These are phyloP conservation scores for Coemansia sp. DNA, from an alignment of 192 early-diverging fungal species.

Conservation along the genomic window DNA sequence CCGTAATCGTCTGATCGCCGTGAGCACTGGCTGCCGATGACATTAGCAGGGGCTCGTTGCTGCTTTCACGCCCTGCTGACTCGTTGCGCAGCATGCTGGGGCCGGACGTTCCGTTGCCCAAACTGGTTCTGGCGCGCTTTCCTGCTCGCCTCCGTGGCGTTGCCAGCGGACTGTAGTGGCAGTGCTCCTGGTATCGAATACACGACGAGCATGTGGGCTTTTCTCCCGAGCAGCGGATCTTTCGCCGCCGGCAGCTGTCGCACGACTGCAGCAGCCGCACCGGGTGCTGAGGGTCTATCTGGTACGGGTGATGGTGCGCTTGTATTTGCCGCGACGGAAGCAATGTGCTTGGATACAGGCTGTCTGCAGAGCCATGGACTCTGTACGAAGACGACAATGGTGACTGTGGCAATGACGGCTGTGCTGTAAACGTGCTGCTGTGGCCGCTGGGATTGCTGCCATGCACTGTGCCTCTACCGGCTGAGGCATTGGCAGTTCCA, in stretches of 20 bases:
- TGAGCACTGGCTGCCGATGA: neutral
- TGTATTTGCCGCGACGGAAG: constrained; percentile 27
- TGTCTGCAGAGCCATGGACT: neutral
- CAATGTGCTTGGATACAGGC: constrained; percentile 34
- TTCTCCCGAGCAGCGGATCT: constrained; percentile 54
- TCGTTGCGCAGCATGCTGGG: neutral
- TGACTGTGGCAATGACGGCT: neutral
- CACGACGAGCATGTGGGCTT: constrained; percentile 55
- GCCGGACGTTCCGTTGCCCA: neutral
- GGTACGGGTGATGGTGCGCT: constrained; percentile 14
- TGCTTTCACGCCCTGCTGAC: neutral
- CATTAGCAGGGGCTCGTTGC: neutral
- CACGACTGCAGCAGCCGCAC: constrained; percentile 54
- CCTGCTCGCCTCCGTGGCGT: constrained; percentile 43
- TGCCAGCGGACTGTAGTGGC: constrained; percentile 56
- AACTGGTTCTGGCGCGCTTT: constrained; percentile 13
- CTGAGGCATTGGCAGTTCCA: neutral
- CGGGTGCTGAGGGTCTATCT: neutral
- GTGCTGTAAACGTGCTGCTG: constrained; percentile 10
- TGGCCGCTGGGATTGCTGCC: neutral
- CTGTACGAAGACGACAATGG: neutral
- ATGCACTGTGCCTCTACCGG: neutral
- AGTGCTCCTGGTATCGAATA: constrained; percentile 43
- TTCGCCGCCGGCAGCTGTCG: constrained; percentile 53
- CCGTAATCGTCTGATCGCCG: neutral